Evolutionary conservation across 1,284 basidiomycete species (phyloP).

Genomic region (Phellinidium pouzarii): DNA sequence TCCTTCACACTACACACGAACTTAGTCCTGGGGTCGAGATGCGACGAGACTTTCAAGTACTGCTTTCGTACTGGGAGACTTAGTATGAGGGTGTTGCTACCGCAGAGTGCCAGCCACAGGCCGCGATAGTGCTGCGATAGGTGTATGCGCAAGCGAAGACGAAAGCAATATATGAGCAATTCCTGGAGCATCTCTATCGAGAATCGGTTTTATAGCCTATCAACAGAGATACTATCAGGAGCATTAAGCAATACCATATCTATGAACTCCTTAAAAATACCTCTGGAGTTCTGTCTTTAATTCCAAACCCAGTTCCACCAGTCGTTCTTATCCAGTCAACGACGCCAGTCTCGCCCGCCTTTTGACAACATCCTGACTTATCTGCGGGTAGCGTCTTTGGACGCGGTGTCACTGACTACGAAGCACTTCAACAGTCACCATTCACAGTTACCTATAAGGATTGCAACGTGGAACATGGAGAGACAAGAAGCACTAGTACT

Average conservation of each 20-base stretch:
- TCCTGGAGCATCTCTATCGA: constrained; percentile 71
- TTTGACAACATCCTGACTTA: constrained; percentile 46
- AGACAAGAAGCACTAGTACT: no score
- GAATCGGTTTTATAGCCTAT: constrained; percentile 64
- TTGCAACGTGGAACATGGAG: no score
- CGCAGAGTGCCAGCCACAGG: constrained; percentile 66
- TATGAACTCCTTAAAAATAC: constrained; percentile 30
- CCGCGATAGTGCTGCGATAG: constrained; percentile 75
- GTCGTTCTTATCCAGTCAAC: constrained; percentile 76
- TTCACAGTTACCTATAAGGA: constrained; percentile 13
- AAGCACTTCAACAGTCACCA: neutral
- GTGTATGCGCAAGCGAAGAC: constrained; percentile 66
- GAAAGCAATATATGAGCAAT: constrained; percentile 73
- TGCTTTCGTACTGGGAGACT: constrained; percentile 83
- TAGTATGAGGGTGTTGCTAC: constrained; percentile 56
- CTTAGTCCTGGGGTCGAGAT: constrained; percentile 68
- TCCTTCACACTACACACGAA: constrained; percentile 64
- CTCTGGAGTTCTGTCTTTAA: constrained; percentile 76
- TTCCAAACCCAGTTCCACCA: constrained; percentile 83
- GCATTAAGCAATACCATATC: neutral
- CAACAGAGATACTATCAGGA: constrained; percentile 5
- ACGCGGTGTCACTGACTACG: constrained; percentile 66
- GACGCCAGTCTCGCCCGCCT: constrained; percentile 36
- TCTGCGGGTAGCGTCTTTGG: constrained; percentile 45
- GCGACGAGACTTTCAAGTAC: constrained; percentile 76